Percentiles rank a stretch among this genome's conserved stretches.
phyloP scores from a whole-genome alignment of 2,329 filamentous ascomycete genomes.

The Lachnellula willkommii region DNA sequence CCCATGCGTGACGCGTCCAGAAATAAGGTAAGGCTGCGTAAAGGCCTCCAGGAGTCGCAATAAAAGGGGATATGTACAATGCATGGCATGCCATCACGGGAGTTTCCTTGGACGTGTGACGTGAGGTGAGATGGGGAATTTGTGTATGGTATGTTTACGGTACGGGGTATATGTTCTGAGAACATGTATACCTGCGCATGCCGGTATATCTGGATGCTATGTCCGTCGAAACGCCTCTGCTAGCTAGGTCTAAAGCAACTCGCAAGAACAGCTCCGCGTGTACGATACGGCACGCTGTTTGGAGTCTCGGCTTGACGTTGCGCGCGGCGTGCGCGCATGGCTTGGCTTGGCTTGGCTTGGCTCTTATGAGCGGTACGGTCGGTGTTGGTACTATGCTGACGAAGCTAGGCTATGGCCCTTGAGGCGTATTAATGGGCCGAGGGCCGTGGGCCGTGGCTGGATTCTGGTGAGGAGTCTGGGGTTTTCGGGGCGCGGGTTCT shows the following conservation, averaged over 20 bases:
- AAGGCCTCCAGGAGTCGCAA: conserved; percentile 14
- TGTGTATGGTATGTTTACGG: not conserved
- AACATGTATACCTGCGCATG: conserved; percentile 1
- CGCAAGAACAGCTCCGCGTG: conserved; percentile 17
- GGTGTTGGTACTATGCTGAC: conserved; percentile 11
- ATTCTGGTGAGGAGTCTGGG: not conserved
- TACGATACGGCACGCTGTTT: conserved; percentile 8
- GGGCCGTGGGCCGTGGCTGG: not conserved
- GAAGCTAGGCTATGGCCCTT: conserved; percentile 1
- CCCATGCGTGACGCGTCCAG: conserved; percentile 4
- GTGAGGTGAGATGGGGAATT: conserved; percentile 15
- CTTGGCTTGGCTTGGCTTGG: conserved; percentile 14
- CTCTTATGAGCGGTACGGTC: conserved; percentile 14
- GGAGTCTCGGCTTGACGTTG: conserved; percentile 13
- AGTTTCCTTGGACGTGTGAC: conserved; percentile 14
- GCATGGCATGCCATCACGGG: conserved; percentile 6
- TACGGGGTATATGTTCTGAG: conserved; percentile 6
- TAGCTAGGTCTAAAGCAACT: conserved; percentile 11
- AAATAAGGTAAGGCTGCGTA: conserved; percentile 1
- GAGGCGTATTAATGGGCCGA: not conserved
- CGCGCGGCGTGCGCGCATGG: conserved; percentile 8
- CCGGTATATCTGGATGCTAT: conserved; percentile 1
- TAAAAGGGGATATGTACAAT: conserved; percentile 10
- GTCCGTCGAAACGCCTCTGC: not conserved
- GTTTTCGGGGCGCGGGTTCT: too few relatives aligned